Base-by-base conservation (phyloP, 768 basidiomycete genomes). In the Auricularia heimuer region DNA sequence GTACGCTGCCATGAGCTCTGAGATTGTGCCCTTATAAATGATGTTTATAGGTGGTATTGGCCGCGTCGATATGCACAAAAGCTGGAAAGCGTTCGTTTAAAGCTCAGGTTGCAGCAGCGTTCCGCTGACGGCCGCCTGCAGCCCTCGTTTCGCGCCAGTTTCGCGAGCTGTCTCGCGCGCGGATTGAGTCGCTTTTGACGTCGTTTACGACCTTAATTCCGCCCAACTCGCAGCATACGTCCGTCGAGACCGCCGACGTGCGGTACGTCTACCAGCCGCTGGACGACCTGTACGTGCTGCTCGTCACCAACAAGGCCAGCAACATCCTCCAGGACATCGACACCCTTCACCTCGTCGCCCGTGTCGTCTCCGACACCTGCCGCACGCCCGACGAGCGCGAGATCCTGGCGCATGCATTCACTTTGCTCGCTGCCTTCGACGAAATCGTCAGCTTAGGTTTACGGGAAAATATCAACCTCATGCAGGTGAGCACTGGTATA, bases 261-360 rank as follows among this genome's bases (percentile, higher is more conserved):
- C 90, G 94, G 70, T 98, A 94, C 73, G 94, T 98, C 67, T 98
- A 96, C 75, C 94, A 97, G 72, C 94, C 94, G 0, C 83, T 98
- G 58, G 94, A 97, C 75, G 94, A 98, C 74, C 85, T 98, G 33
- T 98, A 98, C 77, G 96, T 98, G 66, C 82, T 98, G 69, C 83
- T 98, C 68, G 95, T 98, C 77, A 98, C 96, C 64, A 98, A 98
- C 79, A 98, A 97, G 75, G 92, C 93, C 7, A 94, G 92, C n/a
- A 99, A 99, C 72, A 98, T 98, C 71, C 80, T 99, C 45, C 97
- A 97, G 79, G 97, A 98, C 75, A 96, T 98, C 68, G 91, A 97
- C 65, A 99, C 96, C 0, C 82, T 99, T 0, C 92, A 95, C 69
- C 88, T 99, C 44, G 89, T 97, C 70, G 89, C 95, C 1, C 88